Conservation (phyloP, 2,329 filamentous ascomycete genomes). For the Trichoderma cornu-damae region DNA sequence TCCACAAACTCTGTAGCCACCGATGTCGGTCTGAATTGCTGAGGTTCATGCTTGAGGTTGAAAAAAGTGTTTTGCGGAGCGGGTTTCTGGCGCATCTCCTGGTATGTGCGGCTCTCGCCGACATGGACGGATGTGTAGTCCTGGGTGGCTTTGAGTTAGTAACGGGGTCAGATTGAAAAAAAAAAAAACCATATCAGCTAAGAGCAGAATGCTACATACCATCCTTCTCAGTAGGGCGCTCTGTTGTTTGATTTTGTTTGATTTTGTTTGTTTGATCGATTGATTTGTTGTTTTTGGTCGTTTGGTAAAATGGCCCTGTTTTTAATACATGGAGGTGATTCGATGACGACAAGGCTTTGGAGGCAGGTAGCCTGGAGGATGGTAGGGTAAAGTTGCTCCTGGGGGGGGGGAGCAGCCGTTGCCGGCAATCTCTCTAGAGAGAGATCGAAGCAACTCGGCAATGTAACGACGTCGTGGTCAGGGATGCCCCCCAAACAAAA, state of each 20-base stretch:
- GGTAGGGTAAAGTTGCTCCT: slow-evolving; percentile 11
- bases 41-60: slow-evolving; percentile 47
- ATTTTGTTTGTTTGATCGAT: neutral
- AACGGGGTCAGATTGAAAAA: neutral
- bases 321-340: slow-evolving; percentile 8
- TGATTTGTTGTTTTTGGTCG: neutral
- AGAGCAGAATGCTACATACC: slow-evolving; percentile 28
- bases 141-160: slow-evolving; percentile 24
- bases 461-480: slow-evolving; percentile 23
- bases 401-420: slow-evolving; percentile 31
- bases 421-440: slow-evolving; percentile 34
- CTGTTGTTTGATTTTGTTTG: neutral
- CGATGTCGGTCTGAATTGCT: slow-evolving; percentile 56
- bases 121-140: slow-evolving; percentile 35
- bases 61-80: slow-evolving; percentile 56
- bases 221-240: slow-evolving; percentile 25
- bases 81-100: slow-evolving; percentile 50
- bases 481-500: slow-evolving; percentile 29
- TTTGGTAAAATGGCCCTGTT: neutral
- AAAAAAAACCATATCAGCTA: too few relatives aligned
- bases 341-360: too few relatives aligned
- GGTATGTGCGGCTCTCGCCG: slow-evolving; percentile 37
- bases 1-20: slow-evolving; percentile 73
- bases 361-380: too few relatives aligned
- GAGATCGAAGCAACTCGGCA: slow-evolving; percentile 20